Evolutionary conservation across 2,329 filamentous ascomycete genomes (phyloP).

Genomic region (Alternaria solani): DNA sequence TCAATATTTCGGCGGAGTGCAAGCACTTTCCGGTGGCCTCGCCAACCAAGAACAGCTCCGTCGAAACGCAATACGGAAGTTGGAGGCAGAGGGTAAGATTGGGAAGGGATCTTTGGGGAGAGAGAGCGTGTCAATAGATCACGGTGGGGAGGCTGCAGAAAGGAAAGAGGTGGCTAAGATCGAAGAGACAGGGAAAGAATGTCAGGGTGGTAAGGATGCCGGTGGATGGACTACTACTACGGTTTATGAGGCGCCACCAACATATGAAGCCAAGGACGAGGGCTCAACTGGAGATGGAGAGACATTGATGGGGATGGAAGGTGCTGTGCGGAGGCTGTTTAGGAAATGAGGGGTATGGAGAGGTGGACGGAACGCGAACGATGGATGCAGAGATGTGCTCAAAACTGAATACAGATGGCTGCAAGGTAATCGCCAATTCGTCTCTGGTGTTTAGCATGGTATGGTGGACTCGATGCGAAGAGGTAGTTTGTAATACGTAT

Average conservation of each 20-base stretch:
- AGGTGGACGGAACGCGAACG: slow-evolving; percentile 1
- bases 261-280: slow-evolving; percentile 62
- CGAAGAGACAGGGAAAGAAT: not conserved
- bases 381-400: slow-evolving; percentile 4
- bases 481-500: too few relatives aligned
- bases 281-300: slow-evolving; percentile 70
- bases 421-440: slow-evolving; percentile 9
- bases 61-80: not conserved
- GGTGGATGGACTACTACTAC: not conserved
- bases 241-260: not conserved
- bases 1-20: not conserved
- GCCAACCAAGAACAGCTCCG: not conserved
- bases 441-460: not conserved
- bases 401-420: not conserved
- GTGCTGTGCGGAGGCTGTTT: slow-evolving; percentile 75
- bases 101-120: not conserved
- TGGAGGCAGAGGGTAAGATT: not conserved
- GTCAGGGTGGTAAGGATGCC: not conserved
- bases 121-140: not conserved
- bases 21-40: not conserved
- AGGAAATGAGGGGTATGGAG: slow-evolving; percentile 64
- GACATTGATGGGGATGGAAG: not conserved
- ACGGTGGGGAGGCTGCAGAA: not conserved
- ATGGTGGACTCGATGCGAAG: not conserved
- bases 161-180: not conserved